Conservation (phyloP, 192 early-diverging fungal species). For the Diversispora eburnea region DNA sequence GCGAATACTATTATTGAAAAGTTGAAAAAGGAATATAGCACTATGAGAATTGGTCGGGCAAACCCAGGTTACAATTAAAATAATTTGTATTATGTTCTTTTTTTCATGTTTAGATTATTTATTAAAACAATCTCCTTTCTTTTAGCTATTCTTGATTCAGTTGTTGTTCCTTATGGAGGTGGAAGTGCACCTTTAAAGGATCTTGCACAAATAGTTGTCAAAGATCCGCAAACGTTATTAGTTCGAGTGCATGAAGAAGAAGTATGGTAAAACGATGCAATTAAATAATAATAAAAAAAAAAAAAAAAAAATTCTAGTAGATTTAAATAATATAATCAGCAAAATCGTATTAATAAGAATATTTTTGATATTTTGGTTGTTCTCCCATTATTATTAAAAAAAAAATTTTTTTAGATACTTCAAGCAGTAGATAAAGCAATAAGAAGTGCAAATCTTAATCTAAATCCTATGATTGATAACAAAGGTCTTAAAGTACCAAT, state of each 20-base stretch:
- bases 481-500: slow-evolving; percentile 73
- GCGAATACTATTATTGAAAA: slow-evolving; percentile 55
- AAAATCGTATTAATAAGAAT: no score
- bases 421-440: slow-evolving; percentile 71
- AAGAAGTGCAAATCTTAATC: slow-evolving; percentile 67
- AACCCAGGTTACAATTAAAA: slow-evolving; percentile 56
- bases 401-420: slow-evolving; percentile 32
- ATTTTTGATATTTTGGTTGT: no score
- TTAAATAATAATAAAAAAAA: neutral
- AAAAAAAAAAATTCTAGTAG: no score
- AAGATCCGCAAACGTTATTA: slow-evolving; percentile 78
- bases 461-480: slow-evolving; percentile 75
- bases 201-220: slow-evolving; percentile 73
- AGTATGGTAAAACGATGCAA: slow-evolving; percentile 36
- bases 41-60: slow-evolving; percentile 65
- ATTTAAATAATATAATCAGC: no score
- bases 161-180: slow-evolving; percentile 58
- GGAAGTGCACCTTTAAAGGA: slow-evolving; percentile 56
- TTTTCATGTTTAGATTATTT: slow-evolving; percentile 3
- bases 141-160: slow-evolving; percentile 65
- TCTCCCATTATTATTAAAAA: neutral
- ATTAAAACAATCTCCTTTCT: slow-evolving; percentile 17
- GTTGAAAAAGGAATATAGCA: slow-evolving; percentile 63
- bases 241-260: slow-evolving; percentile 74
- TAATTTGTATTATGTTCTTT: neutral